Base-by-base conservation (phyloP, 306 rosid species). In the Pterocarpus santalinus region DNA sequence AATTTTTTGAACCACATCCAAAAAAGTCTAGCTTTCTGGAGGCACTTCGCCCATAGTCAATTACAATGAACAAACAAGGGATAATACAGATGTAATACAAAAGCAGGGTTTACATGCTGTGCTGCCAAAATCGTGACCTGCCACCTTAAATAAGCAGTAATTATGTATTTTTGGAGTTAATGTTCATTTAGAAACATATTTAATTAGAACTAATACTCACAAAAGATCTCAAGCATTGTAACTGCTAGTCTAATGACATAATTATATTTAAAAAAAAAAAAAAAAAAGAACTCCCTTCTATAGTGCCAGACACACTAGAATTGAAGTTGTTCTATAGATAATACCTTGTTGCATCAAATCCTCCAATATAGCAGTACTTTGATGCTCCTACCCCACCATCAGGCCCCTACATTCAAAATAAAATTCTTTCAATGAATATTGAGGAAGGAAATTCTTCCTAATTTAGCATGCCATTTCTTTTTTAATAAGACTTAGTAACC, bases 311-410 rank as follows among this genome's bases (percentile, higher is more conserved):
- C 74, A 41, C 32, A 13, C 56, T 3, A 4, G 52, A 52, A 43
- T 15, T 69, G 57, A 84, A 63, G n/a, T 70, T 70, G 60, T 77
- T 71, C 30, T 9, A 72, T 35, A 15, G 39, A 80, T 7, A 72
- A 39, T 91, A 92, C 98, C 98, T 94, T 81, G 98, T 94, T 81
- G 97, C 98, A 88, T 94, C 95, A 71, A 92, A 90, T 13, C 98
- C 98, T 67, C 98, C 98, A 76, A 94, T 82, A 77, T 94, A 94
- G 86, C 97, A 90, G 83, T 94, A 94, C 83, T 90, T 94, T 69
- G 98, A 94, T 55, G 98, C 98, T 34, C 92, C 75, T 65, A 94
- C 73, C 85, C 97, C 98, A 72, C 98, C 98, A 84, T 94, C 98
- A 84, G 98, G 98, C 68, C 98, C 98, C 98, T 92, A 81, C 17